These are phyloP conservation scores for Arthrobotrys sphaeroides DNA, from an alignment of 2,329 filamentous ascomycete species.

Conservation along the genomic window DNA sequence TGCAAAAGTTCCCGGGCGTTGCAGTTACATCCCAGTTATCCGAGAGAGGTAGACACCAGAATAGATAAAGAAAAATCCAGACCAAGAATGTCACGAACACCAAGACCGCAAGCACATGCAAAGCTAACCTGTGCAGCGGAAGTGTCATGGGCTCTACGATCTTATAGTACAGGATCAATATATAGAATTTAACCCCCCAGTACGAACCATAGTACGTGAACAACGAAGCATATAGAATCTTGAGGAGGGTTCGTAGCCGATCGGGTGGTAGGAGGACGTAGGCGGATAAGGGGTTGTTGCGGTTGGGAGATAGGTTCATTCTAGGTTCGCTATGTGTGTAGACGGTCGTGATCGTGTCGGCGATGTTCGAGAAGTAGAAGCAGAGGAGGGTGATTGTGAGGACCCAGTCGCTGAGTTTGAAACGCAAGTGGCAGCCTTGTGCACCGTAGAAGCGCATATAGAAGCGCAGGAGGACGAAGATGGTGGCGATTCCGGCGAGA, in stretches of 20 bases:
- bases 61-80: slow-evolving; percentile 20
- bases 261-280: slow-evolving; percentile 1
- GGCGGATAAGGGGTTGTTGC: background rate
- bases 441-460: slow-evolving; percentile 27
- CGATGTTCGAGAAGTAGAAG: slow-evolving; percentile 9
- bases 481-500: slow-evolving; percentile 18
- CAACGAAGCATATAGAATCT: slow-evolving; percentile 22
- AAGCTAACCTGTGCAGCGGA: background rate
- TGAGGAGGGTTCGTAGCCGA: background rate
- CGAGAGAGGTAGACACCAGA: slow-evolving; percentile 32
- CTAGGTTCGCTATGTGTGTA: slow-evolving; percentile 2
- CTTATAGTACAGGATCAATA: slow-evolving; percentile 41
- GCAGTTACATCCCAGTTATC: slow-evolving; percentile 28
- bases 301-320: slow-evolving; percentile 14
- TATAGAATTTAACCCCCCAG: slow-evolving; percentile 33
- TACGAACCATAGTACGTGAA: slow-evolving; percentile 30
- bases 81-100: background rate
- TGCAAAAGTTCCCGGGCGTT: background rate
- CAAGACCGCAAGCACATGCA: slow-evolving; percentile 5
- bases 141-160: slow-evolving; percentile 13
- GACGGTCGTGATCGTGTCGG: slow-evolving; percentile 20
- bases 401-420: slow-evolving; percentile 18
- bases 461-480: slow-evolving; percentile 17
- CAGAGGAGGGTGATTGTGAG: slow-evolving; percentile 31
- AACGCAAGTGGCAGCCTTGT: background rate